Evolutionary conservation across 179 eudicot species (phyloP).

Genomic region (Monotropa hypopitys): DNA sequence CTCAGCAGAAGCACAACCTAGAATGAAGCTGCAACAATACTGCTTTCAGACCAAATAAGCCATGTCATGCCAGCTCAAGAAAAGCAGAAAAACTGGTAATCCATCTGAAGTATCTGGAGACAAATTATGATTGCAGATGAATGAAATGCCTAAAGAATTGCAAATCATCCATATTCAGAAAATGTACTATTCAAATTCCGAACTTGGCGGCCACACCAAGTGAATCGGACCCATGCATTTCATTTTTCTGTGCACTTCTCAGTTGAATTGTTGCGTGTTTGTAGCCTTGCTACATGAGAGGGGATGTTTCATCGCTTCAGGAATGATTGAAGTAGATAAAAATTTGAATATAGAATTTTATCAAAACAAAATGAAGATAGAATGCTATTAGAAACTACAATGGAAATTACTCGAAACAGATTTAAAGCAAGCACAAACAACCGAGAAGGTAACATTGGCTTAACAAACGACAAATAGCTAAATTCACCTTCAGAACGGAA

Average conservation of each 20-base stretch:
- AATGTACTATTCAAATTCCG: neutral
- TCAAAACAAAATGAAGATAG: neutral
- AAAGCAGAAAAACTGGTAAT: neutral
- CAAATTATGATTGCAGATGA: neutral
- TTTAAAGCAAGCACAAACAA: neutral
- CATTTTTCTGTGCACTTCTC: neutral
- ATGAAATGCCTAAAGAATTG: neutral
- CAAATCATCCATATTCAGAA: too few species aligned
- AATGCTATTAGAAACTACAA: neutral
- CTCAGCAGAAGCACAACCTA: neutral
- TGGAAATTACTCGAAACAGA: neutral
- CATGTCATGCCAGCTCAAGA: neutral
- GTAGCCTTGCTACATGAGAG: neutral
- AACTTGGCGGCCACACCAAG: neutral
- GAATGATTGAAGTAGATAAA: neutral
- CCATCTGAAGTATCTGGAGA: neutral
- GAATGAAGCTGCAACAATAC: neutral
- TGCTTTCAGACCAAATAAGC: neutral
- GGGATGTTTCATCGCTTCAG: neutral
- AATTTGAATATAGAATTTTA: neutral
- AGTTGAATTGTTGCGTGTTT: neutral
- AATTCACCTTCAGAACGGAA: slow-evolving; percentile 75
- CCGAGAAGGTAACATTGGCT: neutral
- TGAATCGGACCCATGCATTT: neutral
- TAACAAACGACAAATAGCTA: neutral